Conservation (phyloP, 305 asterid genomes). For the Euphrasia arctica region DNA sequence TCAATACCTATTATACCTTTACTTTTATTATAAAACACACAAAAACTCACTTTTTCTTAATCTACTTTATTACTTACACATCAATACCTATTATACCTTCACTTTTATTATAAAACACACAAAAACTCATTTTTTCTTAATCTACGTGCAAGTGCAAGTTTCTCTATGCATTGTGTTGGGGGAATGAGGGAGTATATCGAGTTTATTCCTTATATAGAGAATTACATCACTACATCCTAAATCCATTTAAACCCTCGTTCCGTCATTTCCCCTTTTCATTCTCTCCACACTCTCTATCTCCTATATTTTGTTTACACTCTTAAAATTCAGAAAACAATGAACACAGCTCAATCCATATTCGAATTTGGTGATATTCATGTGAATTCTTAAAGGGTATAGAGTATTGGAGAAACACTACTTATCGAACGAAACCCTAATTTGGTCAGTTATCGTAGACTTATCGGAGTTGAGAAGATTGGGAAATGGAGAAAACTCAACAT, state of each 20-base stretch:
- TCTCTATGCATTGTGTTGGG: too few relatives aligned
- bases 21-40: too few relatives aligned
- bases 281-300: not conserved
- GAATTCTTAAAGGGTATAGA: not conserved
- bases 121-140: too few relatives aligned
- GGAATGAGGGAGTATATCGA: too few relatives aligned
- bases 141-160: too few relatives aligned
- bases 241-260: slow-evolving; percentile 10
- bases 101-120: too few relatives aligned
- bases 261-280: slow-evolving; percentile 20
- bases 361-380: not conserved
- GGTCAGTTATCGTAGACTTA: slow-evolving; percentile 17
- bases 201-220: too few relatives aligned
- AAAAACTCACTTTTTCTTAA: too few relatives aligned
- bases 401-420: slow-evolving; percentile 38
- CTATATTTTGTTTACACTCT: not conserved
- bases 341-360: not conserved
- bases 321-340: not conserved
- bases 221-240: too few relatives aligned
- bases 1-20: too few relatives aligned
- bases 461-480: slow-evolving; percentile 15
- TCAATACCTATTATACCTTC: too few relatives aligned
- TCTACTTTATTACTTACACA: too few relatives aligned
- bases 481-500: slow-evolving; percentile 56
- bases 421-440: slow-evolving; percentile 32